phyloP scores from a whole-genome alignment of 2,329 filamentous ascomycete species.

The Epichloe hybrida region DNA sequence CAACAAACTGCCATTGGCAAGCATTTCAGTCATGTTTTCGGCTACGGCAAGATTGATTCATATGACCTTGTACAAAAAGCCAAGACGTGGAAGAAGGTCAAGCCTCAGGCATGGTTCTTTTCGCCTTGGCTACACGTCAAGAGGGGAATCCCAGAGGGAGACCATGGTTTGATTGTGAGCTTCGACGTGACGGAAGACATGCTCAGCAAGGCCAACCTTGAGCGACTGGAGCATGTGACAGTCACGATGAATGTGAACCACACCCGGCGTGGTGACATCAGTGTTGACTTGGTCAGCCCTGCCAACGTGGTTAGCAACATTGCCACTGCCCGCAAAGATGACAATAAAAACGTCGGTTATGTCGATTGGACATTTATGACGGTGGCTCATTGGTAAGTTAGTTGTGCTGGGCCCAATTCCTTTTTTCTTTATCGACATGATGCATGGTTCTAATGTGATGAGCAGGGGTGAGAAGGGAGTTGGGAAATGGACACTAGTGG shows the following conservation, averaged over 20 bases:
- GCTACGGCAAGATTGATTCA: conserved; percentile 89
- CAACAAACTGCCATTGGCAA: conserved; percentile 68
- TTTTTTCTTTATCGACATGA: neutral
- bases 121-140: conserved; percentile 91
- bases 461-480: conserved; percentile 71
- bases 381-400: conserved; percentile 77
- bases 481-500: conserved; percentile 81
- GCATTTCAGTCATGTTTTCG: conserved; percentile 87
- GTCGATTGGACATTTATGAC: conserved; percentile 98
- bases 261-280: conserved; percentile 75
- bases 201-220: conserved; percentile 70
- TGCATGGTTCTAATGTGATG: conserved; percentile 17
- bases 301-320: conserved; percentile 71
- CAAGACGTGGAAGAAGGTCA: conserved; percentile 75
- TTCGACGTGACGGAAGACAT: conserved; percentile 74
- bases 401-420: conserved; percentile 14
- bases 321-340: conserved; percentile 57
- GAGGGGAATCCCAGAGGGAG: conserved; percentile 71
- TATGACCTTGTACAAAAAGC: conserved; percentile 74
- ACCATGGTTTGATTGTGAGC: conserved; percentile 62
- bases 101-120: conserved; percentile 89
- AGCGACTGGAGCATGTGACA: conserved; percentile 83
- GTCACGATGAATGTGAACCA: conserved; percentile 96
- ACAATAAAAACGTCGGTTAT: conserved; percentile 58
- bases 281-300: conserved; percentile 81